phyloP scores from a whole-genome alignment of 164 flowering plant species.

The Annona cherimola region DNA sequence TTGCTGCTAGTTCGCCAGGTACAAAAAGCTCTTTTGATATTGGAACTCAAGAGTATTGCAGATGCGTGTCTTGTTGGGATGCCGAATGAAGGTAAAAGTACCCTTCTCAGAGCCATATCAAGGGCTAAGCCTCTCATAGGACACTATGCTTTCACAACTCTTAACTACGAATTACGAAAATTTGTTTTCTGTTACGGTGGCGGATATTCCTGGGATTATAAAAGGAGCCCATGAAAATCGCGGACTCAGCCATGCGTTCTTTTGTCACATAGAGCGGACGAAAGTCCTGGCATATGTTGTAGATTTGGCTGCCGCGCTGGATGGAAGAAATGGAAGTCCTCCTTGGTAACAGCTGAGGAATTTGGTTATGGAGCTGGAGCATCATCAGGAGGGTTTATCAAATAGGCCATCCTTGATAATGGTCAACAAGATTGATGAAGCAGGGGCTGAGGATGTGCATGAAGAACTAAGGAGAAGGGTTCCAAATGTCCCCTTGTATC shows the following conservation, averaged over 20 bases:
- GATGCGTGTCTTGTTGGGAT: conserved; percentile 94
- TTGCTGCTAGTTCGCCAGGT: conserved; percentile 50
- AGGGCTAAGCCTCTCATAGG: conserved; percentile 81
- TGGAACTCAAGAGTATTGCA: conserved; percentile 91
- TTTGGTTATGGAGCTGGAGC: conserved; percentile 73
- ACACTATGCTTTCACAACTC: conserved; percentile 89
- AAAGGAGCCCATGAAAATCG: conserved; percentile 93
- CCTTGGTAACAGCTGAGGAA: conserved; percentile 92
- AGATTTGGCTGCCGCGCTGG: conserved; percentile 71
- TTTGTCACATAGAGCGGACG: conserved; percentile 92
- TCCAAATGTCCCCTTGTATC: conserved; percentile 61
- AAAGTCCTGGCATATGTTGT: conserved; percentile 86
- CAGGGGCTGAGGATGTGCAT: conserved; percentile 56
- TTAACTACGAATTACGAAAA: conserved; percentile 73
- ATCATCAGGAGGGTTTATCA: conserved; percentile 67
- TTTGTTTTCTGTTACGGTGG: conserved; percentile 63
- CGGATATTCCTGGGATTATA: conserved; percentile 93
- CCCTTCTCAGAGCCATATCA: conserved; percentile 88
- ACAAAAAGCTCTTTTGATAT: conserved; percentile 57
- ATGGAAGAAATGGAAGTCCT: conserved; percentile 72
- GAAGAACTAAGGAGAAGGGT: conserved; percentile 78
- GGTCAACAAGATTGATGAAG: conserved; percentile 89
- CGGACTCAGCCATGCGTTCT: conserved; percentile 95
- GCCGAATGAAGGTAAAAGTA: conserved; percentile 98
- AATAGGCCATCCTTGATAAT: conserved; percentile 71